Base-by-base conservation (phyloP, 768 basidiomycete species). In the Ephemerocybe angulata region DNA sequence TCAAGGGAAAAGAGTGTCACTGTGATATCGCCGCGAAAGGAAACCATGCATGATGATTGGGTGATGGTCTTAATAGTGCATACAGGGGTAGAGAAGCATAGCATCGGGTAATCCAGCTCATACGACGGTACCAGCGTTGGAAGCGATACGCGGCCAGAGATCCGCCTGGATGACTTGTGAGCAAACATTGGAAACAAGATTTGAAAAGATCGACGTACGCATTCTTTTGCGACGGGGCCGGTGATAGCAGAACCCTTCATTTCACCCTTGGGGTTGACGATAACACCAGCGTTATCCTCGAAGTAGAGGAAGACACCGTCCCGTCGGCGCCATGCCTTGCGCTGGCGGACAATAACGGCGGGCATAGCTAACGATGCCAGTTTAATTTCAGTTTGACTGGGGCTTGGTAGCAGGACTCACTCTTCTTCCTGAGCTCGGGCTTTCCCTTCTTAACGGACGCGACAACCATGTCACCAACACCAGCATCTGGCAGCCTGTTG, bases 301-400 rank as follows among this genome's bases (percentile, higher is more conserved):
- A 96, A 97, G 83, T 98, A 97, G 70, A 98, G 88, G 87, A 97
- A 97, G 59, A 98, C 92, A 72, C 97, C 97, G 68, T 99, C 97
- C 76, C 85, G 84, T 77, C 97, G 84, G 67, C 97, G 87, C 97
- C 97, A 99, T 50, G 96, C 82, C 76, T 98, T 99, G 68, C 97
- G 90, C 75, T 98, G 97, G 61, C 97, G 93, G 63, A 98, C 84
- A 66, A 99, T 87, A 62, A 99, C 90, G 58, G 89, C 88, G 65
- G 95, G 97, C 93, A 98, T 94, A 52, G 96, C 96, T 96, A 61
- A 3, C 60, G 56, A 57, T 50, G 49, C 55, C 30, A 29, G 19
- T n/a, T 19, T 27, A 3, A 25, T 24, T 33, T 54, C 51, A 44
- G 28, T 65, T 28, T 53, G 70, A 58, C 38, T 47, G 25, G 12